Evolutionary conservation across 176 grass and related monocot species (phyloP).

Genomic region (Oryza coarctata): DNA sequence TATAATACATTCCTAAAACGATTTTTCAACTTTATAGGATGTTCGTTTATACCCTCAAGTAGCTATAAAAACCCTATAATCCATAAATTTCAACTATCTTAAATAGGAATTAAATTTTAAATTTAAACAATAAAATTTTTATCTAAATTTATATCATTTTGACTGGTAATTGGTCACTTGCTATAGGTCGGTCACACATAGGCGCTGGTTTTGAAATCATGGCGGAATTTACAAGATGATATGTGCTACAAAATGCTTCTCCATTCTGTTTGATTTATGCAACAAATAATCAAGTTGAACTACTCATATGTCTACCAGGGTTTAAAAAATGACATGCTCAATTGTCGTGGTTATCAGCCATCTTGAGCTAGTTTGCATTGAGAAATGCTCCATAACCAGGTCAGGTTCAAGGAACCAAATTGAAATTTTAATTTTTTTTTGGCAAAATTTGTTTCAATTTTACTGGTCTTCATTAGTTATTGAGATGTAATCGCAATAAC

Average conservation of each 20-base stretch:
- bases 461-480: not conserved
- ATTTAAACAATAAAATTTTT: not conserved
- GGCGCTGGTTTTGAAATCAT: not conserved
- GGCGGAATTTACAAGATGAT: not conserved
- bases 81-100: no score
- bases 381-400: not conserved
- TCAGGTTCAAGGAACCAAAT: not conserved
- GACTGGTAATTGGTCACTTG: no score
- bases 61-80: no score
- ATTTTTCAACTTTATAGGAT: no score
- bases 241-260: not conserved
- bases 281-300: not conserved
- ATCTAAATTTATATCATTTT: not conserved
- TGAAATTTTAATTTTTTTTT: not conserved
- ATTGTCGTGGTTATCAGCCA: no score
- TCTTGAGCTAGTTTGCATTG: not conserved
- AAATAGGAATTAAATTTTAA: no score
- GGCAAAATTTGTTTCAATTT: not conserved
- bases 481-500: not conserved
- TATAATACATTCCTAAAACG: no score
- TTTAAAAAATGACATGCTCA: no score
- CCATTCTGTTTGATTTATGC: not conserved
- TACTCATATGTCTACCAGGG: no score
- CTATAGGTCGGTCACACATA: no score
- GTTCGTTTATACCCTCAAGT: no score